phyloP scores from a whole-genome alignment of 352 stramenopile species.

The Aphanomyces cochlioides region DNA sequence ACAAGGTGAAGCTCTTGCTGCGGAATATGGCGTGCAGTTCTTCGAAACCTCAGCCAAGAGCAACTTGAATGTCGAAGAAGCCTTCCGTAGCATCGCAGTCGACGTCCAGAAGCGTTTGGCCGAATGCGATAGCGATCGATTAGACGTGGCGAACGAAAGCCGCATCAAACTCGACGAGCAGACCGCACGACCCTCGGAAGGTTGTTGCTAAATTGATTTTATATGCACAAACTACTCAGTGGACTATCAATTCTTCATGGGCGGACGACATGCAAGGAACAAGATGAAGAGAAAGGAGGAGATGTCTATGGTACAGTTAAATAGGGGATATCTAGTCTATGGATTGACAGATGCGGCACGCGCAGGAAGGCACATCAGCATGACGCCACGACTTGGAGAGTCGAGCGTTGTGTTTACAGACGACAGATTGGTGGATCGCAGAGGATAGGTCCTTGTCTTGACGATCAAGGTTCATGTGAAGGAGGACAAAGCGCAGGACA shows the following conservation, averaged over 20 bases:
- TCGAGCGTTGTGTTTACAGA: constrained; percentile 3
- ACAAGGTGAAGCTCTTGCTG: constrained; percentile 89
- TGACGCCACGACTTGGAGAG: constrained; percentile 6
- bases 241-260: too few relatives aligned
- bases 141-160: constrained; percentile 77
- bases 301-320: neutral
- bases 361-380: neutral
- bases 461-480: neutral
- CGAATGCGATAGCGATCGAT: constrained; percentile 84
- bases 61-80: constrained; percentile 90
- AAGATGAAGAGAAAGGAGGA: neutral
- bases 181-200: constrained; percentile 70
- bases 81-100: constrained; percentile 84
- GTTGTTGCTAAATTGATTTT: constrained; percentile 49
- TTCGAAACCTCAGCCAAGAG: constrained; percentile 93
- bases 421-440: neutral
- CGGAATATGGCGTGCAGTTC: constrained; percentile 93
- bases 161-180: constrained; percentile 82
- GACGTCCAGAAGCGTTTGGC: constrained; percentile 85
- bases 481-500: constrained; percentile 9
- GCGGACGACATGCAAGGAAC: too few relatives aligned
- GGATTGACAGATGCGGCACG: constrained; percentile 6
- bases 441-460: neutral
- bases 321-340: constrained; percentile 5
- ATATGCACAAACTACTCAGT: neutral